phyloP scores from a whole-genome alignment of 2,329 filamentous ascomycete genomes.

The Septoria petroselini region DNA sequence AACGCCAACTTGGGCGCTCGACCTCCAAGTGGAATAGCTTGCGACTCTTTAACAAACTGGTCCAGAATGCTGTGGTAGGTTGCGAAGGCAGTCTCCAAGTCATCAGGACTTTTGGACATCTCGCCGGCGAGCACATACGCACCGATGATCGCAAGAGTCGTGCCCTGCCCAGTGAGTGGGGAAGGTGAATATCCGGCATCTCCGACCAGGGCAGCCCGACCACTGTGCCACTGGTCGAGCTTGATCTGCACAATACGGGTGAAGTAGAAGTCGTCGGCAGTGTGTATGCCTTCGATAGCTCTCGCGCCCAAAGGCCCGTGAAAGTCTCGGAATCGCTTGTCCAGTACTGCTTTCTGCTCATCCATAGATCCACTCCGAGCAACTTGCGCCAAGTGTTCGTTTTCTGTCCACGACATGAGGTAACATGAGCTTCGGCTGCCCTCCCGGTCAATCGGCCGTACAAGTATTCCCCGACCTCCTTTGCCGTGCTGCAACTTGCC shows the following conservation, averaged over 20 bases:
- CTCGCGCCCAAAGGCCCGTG: conserved; percentile 15
- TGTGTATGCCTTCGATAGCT: conserved; percentile 12
- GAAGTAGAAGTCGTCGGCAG: conserved; percentile 46
- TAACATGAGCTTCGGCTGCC: conserved; percentile 15
- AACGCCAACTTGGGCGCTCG: conserved; percentile 23
- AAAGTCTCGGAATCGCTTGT: conserved; percentile 13
- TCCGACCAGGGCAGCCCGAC: conserved; percentile 39
- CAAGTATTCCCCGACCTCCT: conserved; percentile 21
- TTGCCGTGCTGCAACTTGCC: conserved; percentile 20
- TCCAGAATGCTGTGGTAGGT: conserved; percentile 27
- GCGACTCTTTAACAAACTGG: conserved; percentile 26
- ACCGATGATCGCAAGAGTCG: conserved; percentile 40
- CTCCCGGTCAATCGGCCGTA: conserved; percentile 24
- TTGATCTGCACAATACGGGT: conserved; percentile 43
- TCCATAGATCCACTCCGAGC: conserved; percentile 10
- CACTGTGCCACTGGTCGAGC: conserved; percentile 37
- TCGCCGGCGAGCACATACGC: conserved; percentile 39
- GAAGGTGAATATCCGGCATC: conserved; percentile 43
- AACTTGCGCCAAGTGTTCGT: conserved; percentile 9
- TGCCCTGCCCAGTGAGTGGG: conserved; percentile 36
- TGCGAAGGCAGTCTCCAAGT: conserved; percentile 23
- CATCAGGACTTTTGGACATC: conserved; percentile 16
- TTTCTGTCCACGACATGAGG: conserved; percentile 6
- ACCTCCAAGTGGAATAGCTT: conserved; percentile 34
- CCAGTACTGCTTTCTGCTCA: conserved; percentile 16